phyloP scores from a whole-genome alignment of 768 basidiomycete genomes.

The Hypholoma sublateritium region DNA sequence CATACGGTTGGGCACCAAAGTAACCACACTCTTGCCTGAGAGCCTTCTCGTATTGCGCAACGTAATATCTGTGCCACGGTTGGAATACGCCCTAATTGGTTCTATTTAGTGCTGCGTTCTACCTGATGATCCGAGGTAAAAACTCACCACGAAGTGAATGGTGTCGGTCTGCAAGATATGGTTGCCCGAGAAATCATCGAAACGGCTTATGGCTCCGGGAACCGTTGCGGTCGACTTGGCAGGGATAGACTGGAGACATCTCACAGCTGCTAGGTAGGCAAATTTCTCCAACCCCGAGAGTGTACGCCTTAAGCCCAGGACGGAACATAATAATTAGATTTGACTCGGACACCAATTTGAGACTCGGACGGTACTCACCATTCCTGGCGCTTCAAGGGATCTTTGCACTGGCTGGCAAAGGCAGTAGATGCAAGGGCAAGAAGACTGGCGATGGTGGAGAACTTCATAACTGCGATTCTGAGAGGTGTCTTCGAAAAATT shows the following conservation, averaged over 20 bases:
- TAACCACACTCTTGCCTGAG: constrained; percentile 24
- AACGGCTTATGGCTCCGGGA: constrained; percentile 1
- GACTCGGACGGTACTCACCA: not conserved
- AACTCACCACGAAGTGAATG: constrained; percentile 2
- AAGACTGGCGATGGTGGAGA: constrained; percentile 1
- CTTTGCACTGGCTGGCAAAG: not conserved
- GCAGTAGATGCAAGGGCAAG: not conserved
- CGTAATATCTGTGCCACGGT: constrained; percentile 26
- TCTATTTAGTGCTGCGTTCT: not conserved
- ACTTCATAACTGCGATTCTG: constrained; percentile 3
- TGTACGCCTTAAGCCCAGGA: constrained; percentile 4
- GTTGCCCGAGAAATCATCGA: not conserved
- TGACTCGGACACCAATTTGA: not conserved
- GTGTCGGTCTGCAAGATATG: constrained; percentile 3
- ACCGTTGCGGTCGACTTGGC: not conserved
- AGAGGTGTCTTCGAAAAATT: not conserved
- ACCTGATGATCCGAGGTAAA: not conserved
- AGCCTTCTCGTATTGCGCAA: constrained; percentile 19
- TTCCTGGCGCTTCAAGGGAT: constrained; percentile 2
- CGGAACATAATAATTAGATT: not conserved
- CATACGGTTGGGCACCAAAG: constrained; percentile 25
- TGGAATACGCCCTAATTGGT: constrained; percentile 27
- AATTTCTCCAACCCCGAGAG: constrained; percentile 2
- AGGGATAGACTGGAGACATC: not conserved
- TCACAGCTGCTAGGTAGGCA: constrained; percentile 2